phyloP scores from a whole-genome alignment of 208 protist genomes.

The Entamoeba histolytica region DNA sequence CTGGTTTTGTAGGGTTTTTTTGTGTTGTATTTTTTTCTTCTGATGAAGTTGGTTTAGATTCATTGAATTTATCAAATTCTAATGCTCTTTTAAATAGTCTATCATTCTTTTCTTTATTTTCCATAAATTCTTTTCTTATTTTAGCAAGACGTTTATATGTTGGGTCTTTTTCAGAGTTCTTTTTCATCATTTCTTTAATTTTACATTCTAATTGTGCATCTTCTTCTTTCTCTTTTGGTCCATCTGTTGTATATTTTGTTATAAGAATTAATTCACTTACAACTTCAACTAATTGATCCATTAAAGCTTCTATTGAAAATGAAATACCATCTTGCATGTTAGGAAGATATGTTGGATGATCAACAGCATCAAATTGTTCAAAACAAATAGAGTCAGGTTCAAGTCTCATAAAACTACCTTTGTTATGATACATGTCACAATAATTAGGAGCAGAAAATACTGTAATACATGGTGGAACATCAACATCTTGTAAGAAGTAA shows the following conservation, averaged over 20 bases:
- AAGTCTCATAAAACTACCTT: background rate
- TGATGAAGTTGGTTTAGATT: too few relatives aligned
- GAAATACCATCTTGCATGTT: background rate
- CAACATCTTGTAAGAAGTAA: constrained; percentile 1
- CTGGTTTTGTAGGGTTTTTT: too few relatives aligned
- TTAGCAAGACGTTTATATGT: too few relatives aligned
- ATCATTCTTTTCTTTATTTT: too few relatives aligned
- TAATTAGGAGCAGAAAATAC: constrained; percentile 34
- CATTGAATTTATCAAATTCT: too few relatives aligned
- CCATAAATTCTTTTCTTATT: too few relatives aligned
- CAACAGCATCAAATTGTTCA: background rate
- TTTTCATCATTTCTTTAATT: background rate
- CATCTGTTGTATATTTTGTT: background rate
- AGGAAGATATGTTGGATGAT: background rate
- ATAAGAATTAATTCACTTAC: background rate
- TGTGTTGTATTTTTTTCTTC: too few relatives aligned
- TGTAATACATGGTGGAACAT: constrained; percentile 11
- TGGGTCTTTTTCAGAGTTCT: too few relatives aligned
- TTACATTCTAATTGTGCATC: background rate
- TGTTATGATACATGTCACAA: constrained; percentile 18
- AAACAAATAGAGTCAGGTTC: background rate
- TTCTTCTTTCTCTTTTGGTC: background rate
- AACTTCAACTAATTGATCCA: background rate
- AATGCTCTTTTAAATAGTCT: too few relatives aligned
- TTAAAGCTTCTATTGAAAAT: background rate